Percentiles rank a stretch among this genome's conserved stretches.
These are phyloP conservation scores for Picea abies DNA, from an alignment of 83 land plant genomes.

Conservation along the genomic window DNA sequence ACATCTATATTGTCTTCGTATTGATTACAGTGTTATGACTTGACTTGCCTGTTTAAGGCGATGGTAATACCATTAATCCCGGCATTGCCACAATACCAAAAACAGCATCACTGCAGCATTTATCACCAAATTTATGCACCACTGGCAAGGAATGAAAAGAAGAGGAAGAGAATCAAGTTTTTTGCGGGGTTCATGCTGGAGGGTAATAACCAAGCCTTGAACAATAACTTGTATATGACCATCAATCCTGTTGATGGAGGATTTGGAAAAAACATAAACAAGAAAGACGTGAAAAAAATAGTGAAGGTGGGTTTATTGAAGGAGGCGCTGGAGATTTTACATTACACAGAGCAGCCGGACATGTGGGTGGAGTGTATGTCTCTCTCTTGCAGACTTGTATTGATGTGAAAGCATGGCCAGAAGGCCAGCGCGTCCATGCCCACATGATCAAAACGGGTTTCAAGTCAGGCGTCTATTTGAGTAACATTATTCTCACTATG, in stretches of 20 bases:
- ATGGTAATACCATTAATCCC: background rate
- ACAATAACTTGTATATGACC: background rate
- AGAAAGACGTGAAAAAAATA: background rate
- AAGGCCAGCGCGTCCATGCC: conserved; percentile 35
- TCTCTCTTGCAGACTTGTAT: conserved; percentile 50
- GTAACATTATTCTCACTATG: conserved; percentile 71
- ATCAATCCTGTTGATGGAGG: background rate
- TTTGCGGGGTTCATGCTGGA: background rate
- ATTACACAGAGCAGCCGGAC: background rate
- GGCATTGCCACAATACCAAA: background rate
- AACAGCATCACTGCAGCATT: background rate
- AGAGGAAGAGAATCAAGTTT: background rate
- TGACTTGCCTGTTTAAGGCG: background rate
- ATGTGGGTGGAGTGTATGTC: conserved; percentile 13
- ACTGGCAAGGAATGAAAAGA: background rate
- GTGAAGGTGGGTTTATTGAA: background rate
- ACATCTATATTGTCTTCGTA: too few species aligned
- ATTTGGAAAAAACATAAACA: background rate
- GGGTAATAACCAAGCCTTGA: background rate
- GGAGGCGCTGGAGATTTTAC: background rate
- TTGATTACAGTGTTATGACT: background rate
- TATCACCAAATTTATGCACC: background rate
- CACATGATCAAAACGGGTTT: conserved; percentile 15
- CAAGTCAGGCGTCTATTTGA: conserved; percentile 29
- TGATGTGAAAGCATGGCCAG: conserved; percentile 30